Base-by-base conservation (phyloP, 768 basidiomycete species). In the Udeniomyces megalosporus region DNA sequence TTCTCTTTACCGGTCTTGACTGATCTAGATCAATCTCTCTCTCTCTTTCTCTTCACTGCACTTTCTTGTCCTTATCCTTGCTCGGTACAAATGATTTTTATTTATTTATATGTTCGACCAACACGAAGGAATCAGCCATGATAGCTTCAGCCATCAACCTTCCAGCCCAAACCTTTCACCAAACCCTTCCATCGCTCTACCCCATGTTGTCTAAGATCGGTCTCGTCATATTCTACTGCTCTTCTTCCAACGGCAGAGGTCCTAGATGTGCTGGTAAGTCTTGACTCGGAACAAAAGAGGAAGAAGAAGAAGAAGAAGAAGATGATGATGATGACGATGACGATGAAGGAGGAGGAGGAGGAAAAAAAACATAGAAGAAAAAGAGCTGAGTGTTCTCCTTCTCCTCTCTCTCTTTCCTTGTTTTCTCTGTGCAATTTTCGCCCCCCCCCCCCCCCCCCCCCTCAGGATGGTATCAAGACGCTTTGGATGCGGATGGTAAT, bases 151-250 rank as follows among this genome's bases (percentile, higher is more conserved):
- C 76, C 1, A 71, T 78, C 63, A 78, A 78, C 67, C 71, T 78
- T 1, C 77, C 78, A 12, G 78, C 77, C 0, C 77, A 78, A 48
- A 74, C 77, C 0, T 76, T 78, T 69, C 71, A 75, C 57, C 73
- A 70, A 20, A 73, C 75, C 0, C 69, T 77, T 0, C 71, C 74
- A 0, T 66, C 66, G 8, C 61, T 76, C 20, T 22, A 74, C 15
- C 68, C 74, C 0, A 22, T 77, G 14, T 68, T 77, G 10, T 62
- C 63, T 4, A 48, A 38, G 29, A 24, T 54, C 46, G 31, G 29
- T 14, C 34, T 47, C 49, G 67, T 69, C 58, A 59, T 69, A 44
- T 66, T 69, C 49, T 68, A 68, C 64, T 71, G 70, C 58, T 46
- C 58, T 12, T 68, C 66, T 8, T 69, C 68, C 0, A 38, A 46